Evolutionary conservation across 2,329 filamentous ascomycete genomes (phyloP), one percentile per base, ranked within the genome.

Genomic region (Emergomyces orientalis): DNA sequence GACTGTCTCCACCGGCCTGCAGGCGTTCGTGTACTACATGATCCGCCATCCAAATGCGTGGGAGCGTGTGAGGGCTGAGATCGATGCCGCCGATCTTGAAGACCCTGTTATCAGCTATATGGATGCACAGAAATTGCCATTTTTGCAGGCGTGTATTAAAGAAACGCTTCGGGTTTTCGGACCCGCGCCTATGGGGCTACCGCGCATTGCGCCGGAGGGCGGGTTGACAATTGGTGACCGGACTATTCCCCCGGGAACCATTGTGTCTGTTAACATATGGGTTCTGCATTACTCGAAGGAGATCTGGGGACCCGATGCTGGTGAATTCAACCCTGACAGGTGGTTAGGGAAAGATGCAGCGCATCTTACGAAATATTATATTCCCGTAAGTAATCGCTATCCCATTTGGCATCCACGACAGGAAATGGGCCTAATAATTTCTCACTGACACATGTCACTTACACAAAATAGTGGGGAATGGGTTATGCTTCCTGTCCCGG

Each of bases 101-200:
- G 69, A 66, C 2, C 64, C 65, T 72, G 9, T 70, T 68, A 17
- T 57, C 51, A 8, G 39, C 68, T 14, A 64, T 69, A 19, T 67
- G 65, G 71, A 75, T 58, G 69, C 71, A 1, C 66, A 70, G 45
- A 71, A 72, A 34, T 60, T 77, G 57, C 71, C 71, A 0, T 73
- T 72, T 55, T 68, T 77, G 4, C 73, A 76, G 57, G 74, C 75
- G 56, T 74, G 73, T 65, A 67, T 75, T 58, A 77, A 77, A 65
- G 76, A 79, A 63, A 70, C 74, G 6, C 70, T 73, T 41, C 72
- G 76, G 0, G 67, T 75, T 25, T 72, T 77, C 60, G 67, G 72
- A 0, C 69, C 70, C 4, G 69, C 73, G 2, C 67, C 67, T 0
- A 70, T 71, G 47, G 71, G 71, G 11, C 69, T 74, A 34, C 67